phyloP scores from a whole-genome alignment of 2,329 filamentous ascomycete species.

The Colletotrichum costaricense region DNA sequence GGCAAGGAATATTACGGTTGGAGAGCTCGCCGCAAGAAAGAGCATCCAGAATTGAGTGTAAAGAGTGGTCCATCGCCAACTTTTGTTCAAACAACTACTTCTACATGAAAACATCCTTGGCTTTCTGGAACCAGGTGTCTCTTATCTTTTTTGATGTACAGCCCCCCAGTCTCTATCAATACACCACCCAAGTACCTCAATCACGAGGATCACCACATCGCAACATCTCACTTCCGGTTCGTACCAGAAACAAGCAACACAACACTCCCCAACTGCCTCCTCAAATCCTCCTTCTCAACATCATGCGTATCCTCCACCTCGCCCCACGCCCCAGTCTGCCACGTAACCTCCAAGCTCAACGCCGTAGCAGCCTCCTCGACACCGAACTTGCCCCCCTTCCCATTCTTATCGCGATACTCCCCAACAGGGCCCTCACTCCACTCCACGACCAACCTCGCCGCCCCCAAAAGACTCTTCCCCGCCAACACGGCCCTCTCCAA shows the following conservation, averaged over 20 bases:
- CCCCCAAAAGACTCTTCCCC: constrained; percentile 86
- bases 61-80: not conserved
- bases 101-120: not conserved
- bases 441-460: constrained; percentile 81
- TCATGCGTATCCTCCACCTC: constrained; percentile 99
- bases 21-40: too few species aligned
- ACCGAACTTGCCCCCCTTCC: constrained; percentile 66
- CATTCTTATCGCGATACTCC: constrained; percentile 41
- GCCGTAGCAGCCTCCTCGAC: constrained; percentile 85
- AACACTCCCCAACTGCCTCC: constrained; percentile 88
- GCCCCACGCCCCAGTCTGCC: constrained; percentile 93
- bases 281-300: constrained; percentile 90
- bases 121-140: not conserved
- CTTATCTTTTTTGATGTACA: not conserved
- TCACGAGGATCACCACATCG: not conserved
- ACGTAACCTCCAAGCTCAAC: constrained; percentile 85
- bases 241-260: constrained; percentile 81
- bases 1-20: too few species aligned
- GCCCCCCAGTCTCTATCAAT: not conserved
- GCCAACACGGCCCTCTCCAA: constrained; percentile 87
- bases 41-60: too few species aligned
- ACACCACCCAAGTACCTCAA: not conserved
- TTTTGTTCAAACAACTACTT: not conserved
- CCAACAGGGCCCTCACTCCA: constrained; percentile 79
- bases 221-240: constrained; percentile 36